Base-by-base conservation (phyloP, 2,329 filamentous ascomycete genomes). In the Tothia fuscella region DNA sequence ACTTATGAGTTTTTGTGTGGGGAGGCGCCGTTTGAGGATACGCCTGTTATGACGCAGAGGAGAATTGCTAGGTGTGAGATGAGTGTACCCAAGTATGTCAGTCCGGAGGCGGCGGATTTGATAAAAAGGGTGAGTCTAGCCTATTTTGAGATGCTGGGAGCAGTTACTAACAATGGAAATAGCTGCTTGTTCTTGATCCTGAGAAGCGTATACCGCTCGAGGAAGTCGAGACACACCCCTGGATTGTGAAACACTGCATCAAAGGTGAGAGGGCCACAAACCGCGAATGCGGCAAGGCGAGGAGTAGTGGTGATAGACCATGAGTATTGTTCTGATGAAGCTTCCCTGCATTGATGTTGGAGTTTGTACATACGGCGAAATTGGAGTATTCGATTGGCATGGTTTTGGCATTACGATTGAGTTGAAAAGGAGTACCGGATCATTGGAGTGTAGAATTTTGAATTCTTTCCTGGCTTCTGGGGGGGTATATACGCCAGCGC, bases 1-100 rank as follows among this genome's bases (percentile, higher is more conserved):
- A 93, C 82, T 2, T 98, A 96, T 54, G 91, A 98, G 63, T 98
- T 98, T 54, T 64, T 98, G 45, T 85, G 93, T 25, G 91, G 91
- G 46, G 87, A 95, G 66, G 91, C 91, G 13, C 91, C 91, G 0
- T 98, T 98, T 54, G 91, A 98, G 62, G 91, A 96, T 55, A 91
- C 85, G 2, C 85, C 85, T 4, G 76, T 89, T 48, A 93, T 94
- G 84, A 98, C 91, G 20, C 87, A 94, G 51, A 71, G 85, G 51
- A 78, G 88, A 55, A 98, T 98, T 60, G 76, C 80, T 4, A 71
- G 85, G 51, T 85, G 81, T 22, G 91, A 96, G 55, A 95, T 96
- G 85, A 82, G 81, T 0, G 79, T 96, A 37, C 91, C 91, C 3
- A 79, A 76, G 6, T 96, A 89, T 59, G 82, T 98, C 44, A 94